phyloP scores from a whole-genome alignment of 345 rosid species.

The Salix exigua region DNA sequence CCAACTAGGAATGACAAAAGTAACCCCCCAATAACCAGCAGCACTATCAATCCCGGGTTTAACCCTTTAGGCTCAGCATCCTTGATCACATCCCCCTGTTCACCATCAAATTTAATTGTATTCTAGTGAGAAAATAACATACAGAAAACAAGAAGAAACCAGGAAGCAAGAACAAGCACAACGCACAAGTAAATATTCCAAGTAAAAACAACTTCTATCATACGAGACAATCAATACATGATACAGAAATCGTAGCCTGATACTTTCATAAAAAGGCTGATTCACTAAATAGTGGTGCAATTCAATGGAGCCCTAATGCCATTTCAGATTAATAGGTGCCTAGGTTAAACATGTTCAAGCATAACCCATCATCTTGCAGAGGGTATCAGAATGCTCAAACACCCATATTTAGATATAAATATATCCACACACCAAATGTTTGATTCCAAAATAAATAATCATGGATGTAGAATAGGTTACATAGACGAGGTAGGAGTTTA shows the following conservation, averaged over 20 bases:
- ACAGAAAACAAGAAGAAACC: background rate
- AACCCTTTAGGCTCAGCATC: conserved; percentile 45
- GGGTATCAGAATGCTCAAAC: background rate
- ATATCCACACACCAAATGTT: background rate
- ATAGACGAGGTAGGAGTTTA: background rate
- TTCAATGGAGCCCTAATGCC: background rate
- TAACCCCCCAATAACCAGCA: conserved; percentile 58
- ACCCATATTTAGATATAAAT: background rate
- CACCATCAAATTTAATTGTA: background rate
- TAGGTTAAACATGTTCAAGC: background rate
- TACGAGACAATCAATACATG: background rate
- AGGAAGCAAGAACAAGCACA: background rate
- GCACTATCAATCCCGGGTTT: conserved; percentile 68
- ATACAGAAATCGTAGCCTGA: background rate
- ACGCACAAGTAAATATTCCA: background rate
- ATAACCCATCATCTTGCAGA: background rate
- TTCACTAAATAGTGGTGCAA: background rate
- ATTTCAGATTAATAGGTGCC: background rate
- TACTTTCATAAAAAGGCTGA: background rate
- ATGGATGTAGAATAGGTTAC: background rate
- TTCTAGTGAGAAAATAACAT: background rate
- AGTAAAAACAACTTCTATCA: no score
- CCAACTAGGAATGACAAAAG: conserved; percentile 63
- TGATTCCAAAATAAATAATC: background rate
- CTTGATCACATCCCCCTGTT: conserved; percentile 21